A percentile compares a stretch with the other conserved stretches of the same genome.
Evolutionary conservation across 2,329 filamentous ascomycete species (phyloP).

Genomic region (Lasiodiplodia sp.): DNA sequence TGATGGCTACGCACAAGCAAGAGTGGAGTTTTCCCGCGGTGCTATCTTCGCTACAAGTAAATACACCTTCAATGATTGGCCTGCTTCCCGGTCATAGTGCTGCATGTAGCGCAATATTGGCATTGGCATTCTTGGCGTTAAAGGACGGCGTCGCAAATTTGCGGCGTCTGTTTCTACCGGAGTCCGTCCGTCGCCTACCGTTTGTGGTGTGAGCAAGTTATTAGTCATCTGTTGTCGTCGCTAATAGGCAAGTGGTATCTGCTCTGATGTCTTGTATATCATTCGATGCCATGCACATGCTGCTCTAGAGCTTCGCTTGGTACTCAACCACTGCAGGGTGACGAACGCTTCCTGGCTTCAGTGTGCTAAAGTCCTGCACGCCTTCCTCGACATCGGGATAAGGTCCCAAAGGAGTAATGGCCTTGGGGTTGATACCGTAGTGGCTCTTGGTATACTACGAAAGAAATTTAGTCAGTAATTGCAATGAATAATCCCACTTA

Average conservation of each 20-base stretch:
- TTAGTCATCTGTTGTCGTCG: background rate
- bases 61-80: background rate
- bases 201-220: background rate
- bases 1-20: background rate
- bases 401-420: conserved; percentile 69
- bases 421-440: conserved; percentile 64
- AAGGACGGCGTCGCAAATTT: background rate
- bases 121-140: conserved; percentile 19
- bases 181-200: background rate
- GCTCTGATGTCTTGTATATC: background rate
- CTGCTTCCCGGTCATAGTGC: background rate
- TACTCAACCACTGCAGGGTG: conserved; percentile 49
- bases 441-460: conserved; percentile 66
- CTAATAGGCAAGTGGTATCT: background rate
- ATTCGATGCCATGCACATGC: background rate
- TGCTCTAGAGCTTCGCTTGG: conserved; percentile 19
- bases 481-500: background rate
- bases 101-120: background rate
- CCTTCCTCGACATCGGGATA: conserved; percentile 65
- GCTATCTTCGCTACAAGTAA: background rate
- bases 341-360: conserved; percentile 57
- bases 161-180: background rate
- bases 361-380: conserved; percentile 58
- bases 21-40: background rate
- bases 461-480: background rate